phyloP scores from a whole-genome alignment of 1,284 basidiomycete genomes.

The Athelia psychrophila region DNA sequence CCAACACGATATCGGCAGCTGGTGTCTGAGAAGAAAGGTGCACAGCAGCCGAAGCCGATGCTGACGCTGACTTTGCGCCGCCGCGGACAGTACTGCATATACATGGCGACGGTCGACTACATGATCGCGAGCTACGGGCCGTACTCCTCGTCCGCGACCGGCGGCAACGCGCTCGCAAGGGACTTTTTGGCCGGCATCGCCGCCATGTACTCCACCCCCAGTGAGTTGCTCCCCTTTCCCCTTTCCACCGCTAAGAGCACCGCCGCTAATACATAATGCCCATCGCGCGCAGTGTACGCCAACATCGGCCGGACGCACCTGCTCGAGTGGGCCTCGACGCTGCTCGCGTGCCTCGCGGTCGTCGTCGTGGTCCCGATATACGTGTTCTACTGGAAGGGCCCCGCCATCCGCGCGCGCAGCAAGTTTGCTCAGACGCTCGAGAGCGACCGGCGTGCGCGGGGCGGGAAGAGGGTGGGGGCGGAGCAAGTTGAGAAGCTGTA shows the following conservation, averaged over 20 bases:
- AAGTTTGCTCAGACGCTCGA: slow-evolving; percentile 32
- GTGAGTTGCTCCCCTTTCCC: no score
- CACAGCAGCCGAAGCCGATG: no score
- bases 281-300: slow-evolving; percentile 1
- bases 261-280: no score
- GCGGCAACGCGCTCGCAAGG: slow-evolving; percentile 15
- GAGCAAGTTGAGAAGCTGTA: background rate
- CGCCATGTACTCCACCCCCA: slow-evolving; percentile 15
- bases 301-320: slow-evolving; percentile 4
- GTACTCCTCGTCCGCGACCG: slow-evolving; percentile 15
- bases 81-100: slow-evolving; percentile 10
- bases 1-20: no score
- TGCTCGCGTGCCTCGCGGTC: slow-evolving; percentile 32
- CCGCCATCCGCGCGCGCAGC: slow-evolving; percentile 26
- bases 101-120: slow-evolving; percentile 18
- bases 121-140: slow-evolving; percentile 15
- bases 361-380: slow-evolving; percentile 34
- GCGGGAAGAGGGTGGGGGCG: slow-evolving; percentile 1
- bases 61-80: no score
- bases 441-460: slow-evolving; percentile 1
- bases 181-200: slow-evolving; percentile 17
- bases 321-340: slow-evolving; percentile 33
- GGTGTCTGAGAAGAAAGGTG: no score
- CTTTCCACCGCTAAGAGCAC: no score
- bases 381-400: slow-evolving; percentile 36